Base-by-base conservation (phyloP, 169 alveolate species). In the Plasmodium ovale region DNA sequence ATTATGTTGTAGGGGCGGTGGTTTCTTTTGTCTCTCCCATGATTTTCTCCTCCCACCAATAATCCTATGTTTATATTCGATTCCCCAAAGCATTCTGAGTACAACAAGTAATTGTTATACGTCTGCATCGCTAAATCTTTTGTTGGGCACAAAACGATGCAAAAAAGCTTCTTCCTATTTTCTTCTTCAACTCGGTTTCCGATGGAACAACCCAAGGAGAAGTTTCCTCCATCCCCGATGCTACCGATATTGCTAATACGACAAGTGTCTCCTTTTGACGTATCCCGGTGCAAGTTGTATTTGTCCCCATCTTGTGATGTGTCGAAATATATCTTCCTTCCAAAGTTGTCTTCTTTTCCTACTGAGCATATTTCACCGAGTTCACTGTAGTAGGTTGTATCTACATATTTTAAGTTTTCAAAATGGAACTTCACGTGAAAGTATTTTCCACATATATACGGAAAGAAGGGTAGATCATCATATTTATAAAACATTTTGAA, bases 111-210 rank as follows among this genome's bases (percentile, higher is more conserved):
- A 82, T 94, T 94, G 23, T 90, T 85, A n/a, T 94, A 94, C 14
- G 94, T 94, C 65, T 94, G 96, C 65, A 91, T 92, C 1, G 96
- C 96, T 54, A 94, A 89, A 54, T 94, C 96, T 39, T 94, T 87
- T 16, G 96, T 94, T 27, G 96, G 94, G 14, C 94, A 90, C 58
- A 94, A 74, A 54, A 93, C 93, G 2, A 94, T 94, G 72, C 96
- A 94, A 9, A 93, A 94, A 74, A 94, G 25, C 29, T 92, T 87
- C 27, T 88, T 92, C 9, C 56, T 92, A 65, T 94, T 79, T 21
- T 35, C 53, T 33, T 56, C 70, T 16, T 68, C 59, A 16, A 44
- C n/a, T n/a, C n/a, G n/a, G n/a, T n/a, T n/a, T n/a, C n/a, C n/a
- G n/a, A n/a, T n/a, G n/a, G n/a, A n/a, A n/a, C n/a, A n/a, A n/a